Evolutionary conservation across 2,329 filamentous ascomycete genomes (phyloP), one percentile per base, ranked within the genome.

Genomic region (Chaetomiaceae sp.): DNA sequence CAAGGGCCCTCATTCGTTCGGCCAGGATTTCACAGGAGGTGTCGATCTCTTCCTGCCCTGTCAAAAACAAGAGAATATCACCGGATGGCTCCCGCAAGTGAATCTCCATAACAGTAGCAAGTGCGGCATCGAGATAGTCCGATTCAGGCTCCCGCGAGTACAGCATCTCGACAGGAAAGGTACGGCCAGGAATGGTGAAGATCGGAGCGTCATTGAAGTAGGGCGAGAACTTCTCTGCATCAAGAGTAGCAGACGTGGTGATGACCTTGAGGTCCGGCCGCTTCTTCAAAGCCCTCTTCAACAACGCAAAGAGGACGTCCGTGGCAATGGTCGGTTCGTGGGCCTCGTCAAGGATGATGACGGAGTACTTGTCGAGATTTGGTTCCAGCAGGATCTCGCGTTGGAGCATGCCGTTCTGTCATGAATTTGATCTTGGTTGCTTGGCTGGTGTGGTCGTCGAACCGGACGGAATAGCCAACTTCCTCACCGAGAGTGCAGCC

Each of bases 71-170:
- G n/a, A 99, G 71, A 45, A 99, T 96, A 63, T 99, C 95, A 58
- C 93, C 93, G 16, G 85, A 79, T 5, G 91, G 89, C 63, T 99
- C 93, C 2, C 87, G 93, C 16, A 99, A 72, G 66, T 99, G 93
- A 48, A 99, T 97, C 65, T 97, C 89, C 92, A 99, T 96, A 42
- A 96, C 90, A 0, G 93, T 97, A 13, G 91, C 87, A n/a, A 99
- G 74, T 0, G 93, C 90, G 1, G 91, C 85, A 66, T 97, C 93
- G 13, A 99, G 75, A 61, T 99, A 99, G 65, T 99, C 95, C 0
- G 88, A 90, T 65, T 97, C 93, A 42, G 95, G 93, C 63, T 99
- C 93, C 50, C 87, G 81, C 3, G 89, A 95, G 69, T 97, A 99
- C 68, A 99, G 85, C 49, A 97, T 84, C 69, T 97, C 93, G 25